Evolutionary conservation across 805 yeast species (phyloP), one percentile per base, ranked within the genome.

Genomic region (Candida maesae): DNA sequence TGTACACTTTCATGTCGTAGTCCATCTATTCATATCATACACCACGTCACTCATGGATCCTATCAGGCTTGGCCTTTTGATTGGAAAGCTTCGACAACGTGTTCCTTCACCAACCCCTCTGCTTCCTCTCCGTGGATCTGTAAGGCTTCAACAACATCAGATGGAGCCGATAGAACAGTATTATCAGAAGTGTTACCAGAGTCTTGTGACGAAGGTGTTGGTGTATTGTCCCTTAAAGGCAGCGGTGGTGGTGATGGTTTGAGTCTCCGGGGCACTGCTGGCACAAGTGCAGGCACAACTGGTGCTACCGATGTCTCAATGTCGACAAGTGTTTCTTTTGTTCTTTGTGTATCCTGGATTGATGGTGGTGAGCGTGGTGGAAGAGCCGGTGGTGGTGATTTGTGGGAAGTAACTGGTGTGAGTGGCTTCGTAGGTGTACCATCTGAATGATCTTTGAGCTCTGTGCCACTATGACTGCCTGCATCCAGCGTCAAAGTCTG

Each of bases 291-390:
- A n/a, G n/a, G n/a, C n/a, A n/a, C n/a, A n/a, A n/a, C n/a, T n/a
- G n/a, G n/a, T n/a, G n/a, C n/a, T n/a, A n/a, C n/a, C 14, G 18
- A 10, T 28, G 16, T n/a, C 17, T 14, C 31, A 21, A 10, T 10
- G 24, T 21, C 10, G 7, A 10, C 10, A 21, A 10, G 24, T 21
- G 7, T 10, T 10, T 21, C 24, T 21, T 21, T n/a, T n/a, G n/a
- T n/a, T n/a, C n/a, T n/a, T n/a, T n/a, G n/a, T n/a, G n/a, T 10
- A 21, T 21, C 10, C 10, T 8, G 24, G 10, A 10, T 26, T 18
- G 42, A 38, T 9, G 47, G 52, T 9, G 47, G 50, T 13, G 5
- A 11, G n/a, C 19, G n/a, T 33, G 11, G 19, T 19, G 17, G 25
- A 10, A n/a, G 15, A n/a, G 23, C 17, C 15, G 27, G 25, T 12